phyloP scores from a whole-genome alignment of 164 flowering plant genomes.

The Pachysandra terminalis region DNA sequence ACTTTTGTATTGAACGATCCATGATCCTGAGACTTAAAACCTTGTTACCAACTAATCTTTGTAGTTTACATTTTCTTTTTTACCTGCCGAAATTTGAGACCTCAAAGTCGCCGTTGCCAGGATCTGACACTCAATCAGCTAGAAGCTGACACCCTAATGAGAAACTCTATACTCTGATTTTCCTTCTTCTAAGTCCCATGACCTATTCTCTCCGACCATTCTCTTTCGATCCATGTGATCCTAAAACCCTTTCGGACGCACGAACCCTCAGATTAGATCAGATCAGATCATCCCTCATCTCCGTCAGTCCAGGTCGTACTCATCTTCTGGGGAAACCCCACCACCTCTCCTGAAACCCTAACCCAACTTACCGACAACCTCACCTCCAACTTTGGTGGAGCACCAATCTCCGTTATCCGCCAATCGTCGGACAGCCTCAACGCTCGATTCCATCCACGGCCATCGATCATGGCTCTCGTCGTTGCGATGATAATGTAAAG shows the following conservation, averaged over 20 bases:
- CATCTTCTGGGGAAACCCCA: too few relatives aligned
- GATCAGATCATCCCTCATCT: conserved; percentile 60
- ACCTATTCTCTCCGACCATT: conserved; percentile 6
- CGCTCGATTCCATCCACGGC: too few relatives aligned
- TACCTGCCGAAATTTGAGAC: too few relatives aligned
- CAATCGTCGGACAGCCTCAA: conserved; percentile 40
- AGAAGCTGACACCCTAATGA: conserved; percentile 7
- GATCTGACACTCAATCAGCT: background rate
- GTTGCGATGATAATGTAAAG: conserved; percentile 86
- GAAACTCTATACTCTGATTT: background rate
- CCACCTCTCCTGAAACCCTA: too few relatives aligned
- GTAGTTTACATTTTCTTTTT: too few relatives aligned
- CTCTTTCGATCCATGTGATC: conserved; percentile 32
- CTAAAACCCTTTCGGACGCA: too few relatives aligned
- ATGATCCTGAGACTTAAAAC: too few relatives aligned
- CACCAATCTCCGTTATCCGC: conserved; percentile 47
- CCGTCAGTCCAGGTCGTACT: conserved; percentile 50
- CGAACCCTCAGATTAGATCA: conserved; percentile 49
- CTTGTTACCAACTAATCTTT: too few relatives aligned
- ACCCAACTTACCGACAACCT: conserved; percentile 45
- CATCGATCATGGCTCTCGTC: conserved; percentile 60
- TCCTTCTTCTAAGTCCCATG: background rate
- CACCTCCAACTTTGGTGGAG: conserved; percentile 31
- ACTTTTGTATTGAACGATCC: too few relatives aligned
- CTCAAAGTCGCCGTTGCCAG: too few relatives aligned